Percentiles rank a stretch among this genome's conserved stretches.
phyloP scores from a whole-genome alignment of 352 stramenopile genomes.

The Globisporangium cederbergense region DNA sequence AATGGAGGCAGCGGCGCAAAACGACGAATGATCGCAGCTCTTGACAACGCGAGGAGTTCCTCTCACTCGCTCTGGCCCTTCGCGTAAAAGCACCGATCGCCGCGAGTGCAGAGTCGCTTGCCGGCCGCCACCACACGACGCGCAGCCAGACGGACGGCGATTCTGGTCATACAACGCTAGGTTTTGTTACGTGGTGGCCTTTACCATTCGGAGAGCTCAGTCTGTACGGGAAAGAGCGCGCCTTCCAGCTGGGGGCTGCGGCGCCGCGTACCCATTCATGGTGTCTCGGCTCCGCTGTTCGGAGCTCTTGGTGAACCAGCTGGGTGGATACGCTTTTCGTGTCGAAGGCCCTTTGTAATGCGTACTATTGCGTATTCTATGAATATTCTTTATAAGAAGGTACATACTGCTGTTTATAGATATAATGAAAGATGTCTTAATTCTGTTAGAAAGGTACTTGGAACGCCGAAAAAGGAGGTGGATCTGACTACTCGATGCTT shows the following conservation, averaged over 20 bases:
- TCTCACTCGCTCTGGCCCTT: not conserved
- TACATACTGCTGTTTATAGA: not conserved
- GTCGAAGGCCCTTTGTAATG: conserved; percentile 4
- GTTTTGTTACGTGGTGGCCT: not conserved
- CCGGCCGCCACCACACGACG: conserved; percentile 1
- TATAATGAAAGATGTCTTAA: too few relatives aligned
- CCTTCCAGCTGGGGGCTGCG: conserved; percentile 1
- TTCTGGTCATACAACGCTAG: not conserved
- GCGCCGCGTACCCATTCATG: conserved; percentile 1
- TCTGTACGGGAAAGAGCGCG: conserved; percentile 3
- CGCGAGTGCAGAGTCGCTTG: conserved; percentile 2
- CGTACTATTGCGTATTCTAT: not conserved
- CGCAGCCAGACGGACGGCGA: conserved; percentile 6
- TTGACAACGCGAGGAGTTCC: not conserved
- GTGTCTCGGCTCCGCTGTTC: not conserved
- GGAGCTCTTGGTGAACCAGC: conserved; percentile 4
- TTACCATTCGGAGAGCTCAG: not conserved
- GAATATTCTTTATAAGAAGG: not conserved
- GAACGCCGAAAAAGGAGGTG: not conserved
- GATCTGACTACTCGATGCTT: conserved; percentile 7
- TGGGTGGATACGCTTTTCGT: conserved; percentile 6
- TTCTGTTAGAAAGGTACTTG: not conserved
- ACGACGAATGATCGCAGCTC: conserved; percentile 17
- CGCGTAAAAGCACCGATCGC: not conserved
- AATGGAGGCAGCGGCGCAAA: conserved; percentile 13